Base-by-base conservation (phyloP, 106 monocot genomes). In the Dendrobium nobile region DNA sequence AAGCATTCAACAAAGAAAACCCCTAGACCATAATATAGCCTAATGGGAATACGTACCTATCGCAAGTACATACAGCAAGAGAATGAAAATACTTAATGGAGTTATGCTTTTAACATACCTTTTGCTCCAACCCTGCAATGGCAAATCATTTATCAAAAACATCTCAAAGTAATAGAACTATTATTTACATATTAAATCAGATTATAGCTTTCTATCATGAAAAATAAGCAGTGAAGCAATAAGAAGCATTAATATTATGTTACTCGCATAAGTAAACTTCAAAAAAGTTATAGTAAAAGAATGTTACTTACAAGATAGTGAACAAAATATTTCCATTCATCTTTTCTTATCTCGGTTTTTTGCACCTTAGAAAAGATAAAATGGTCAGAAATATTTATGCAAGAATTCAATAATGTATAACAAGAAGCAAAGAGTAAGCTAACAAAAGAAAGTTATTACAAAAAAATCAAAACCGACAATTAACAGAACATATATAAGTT, bases 61-160 rank as follows among this genome's bases (percentile, higher is more conserved):
- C 5, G 43, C 18, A 8, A 17, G 22, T 74, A 44, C n/a, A 19
- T 20, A 44, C 5, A 42, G 7, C 33, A 41, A 74, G 42, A 74
- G 15, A 74, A 74, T 6, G 2, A 74, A 43, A 41, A 82, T 78
- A 79, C 65, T 75, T 20, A 61, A 24, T 37, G 33, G 42, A 86
- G 61, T 51, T 51, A 3, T 55, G 73, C 84, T 77, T 33, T 73
- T 70, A 48, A 89, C 93, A 90, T 85, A 94, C 97, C 85, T 97
- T 86, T 97, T 97, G 86, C 79, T 97, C 97, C 97, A 97, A 84
- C 97, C 97, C 94, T 97, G 90, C 84, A 97, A 89, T 26, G 81
- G 75, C 41, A 77, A 85, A 40, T 24, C 2, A 31, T 16, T 0
- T 22, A 54, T 67, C 19, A 24, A 22, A 47, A 77, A 77, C 5